Evolutionary conservation across 1,284 basidiomycete species (phyloP).

Genomic region (Cryptococcus sp.): DNA sequence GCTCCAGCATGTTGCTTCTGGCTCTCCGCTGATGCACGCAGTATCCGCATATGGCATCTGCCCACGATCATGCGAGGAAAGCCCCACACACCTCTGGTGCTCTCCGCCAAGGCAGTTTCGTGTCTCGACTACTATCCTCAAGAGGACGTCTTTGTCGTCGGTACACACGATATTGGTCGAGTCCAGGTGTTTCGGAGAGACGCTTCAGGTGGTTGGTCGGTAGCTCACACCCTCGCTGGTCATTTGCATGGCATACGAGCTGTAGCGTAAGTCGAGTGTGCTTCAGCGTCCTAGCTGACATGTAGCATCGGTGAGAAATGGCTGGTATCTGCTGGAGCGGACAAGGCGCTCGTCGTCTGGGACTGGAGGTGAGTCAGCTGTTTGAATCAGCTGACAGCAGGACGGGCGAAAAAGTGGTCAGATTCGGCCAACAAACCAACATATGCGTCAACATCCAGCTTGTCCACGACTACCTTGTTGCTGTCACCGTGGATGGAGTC

Average conservation of each 20-base stretch:
- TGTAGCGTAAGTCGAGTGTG: constrained; percentile 25
- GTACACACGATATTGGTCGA: constrained; percentile 84
- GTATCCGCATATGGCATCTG: constrained; percentile 81
- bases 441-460: constrained; percentile 85
- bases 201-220: constrained; percentile 55
- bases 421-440: constrained; percentile 89
- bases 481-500: constrained; percentile 86
- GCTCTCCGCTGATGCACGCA: constrained; percentile 30
- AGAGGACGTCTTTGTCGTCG: constrained; percentile 83
- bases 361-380: constrained; percentile 39
- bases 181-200: constrained; percentile 67
- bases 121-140: constrained; percentile 81
- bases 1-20: constrained; percentile 1
- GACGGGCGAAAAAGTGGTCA: constrained; percentile 71
- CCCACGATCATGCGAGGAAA: constrained; percentile 50
- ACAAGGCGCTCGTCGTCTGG: constrained; percentile 87
- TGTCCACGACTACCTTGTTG: constrained; percentile 64
- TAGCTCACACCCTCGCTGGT: constrained; percentile 75
- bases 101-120: constrained; percentile 70
- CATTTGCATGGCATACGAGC: constrained; percentile 42
- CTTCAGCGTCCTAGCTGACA: constrained; percentile 53
- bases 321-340: constrained; percentile 80
- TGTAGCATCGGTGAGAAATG: constrained; percentile 72
- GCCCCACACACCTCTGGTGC: constrained; percentile 15
- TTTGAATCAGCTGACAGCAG: background rate